Evolutionary conservation across 208 protist genomes (phyloP).

Genomic region (Endotrypanum monterogeii): DNA sequence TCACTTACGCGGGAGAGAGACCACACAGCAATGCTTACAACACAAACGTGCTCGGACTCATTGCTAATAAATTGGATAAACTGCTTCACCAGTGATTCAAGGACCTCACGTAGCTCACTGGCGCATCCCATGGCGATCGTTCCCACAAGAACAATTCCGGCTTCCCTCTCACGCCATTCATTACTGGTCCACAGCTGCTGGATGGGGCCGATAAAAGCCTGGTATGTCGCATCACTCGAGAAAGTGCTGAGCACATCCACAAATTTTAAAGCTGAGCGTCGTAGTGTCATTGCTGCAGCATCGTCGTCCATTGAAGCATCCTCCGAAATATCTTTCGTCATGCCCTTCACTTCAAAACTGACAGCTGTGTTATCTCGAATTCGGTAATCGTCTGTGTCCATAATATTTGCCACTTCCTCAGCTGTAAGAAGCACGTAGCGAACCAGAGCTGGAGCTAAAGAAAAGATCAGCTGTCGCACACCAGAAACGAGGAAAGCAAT

Average conservation of each 20-base stretch:
- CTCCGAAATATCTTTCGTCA: conserved; percentile 71
- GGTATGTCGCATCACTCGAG: conserved; percentile 46
- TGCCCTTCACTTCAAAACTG: conserved; percentile 42
- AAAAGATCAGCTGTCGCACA: conserved; percentile 36
- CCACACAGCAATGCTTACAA: conserved; percentile 86
- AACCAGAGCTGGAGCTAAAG: conserved; percentile 56
- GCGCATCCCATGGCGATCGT: conserved; percentile 74
- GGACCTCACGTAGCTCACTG: conserved; percentile 38
- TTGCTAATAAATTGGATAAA: conserved; percentile 50
- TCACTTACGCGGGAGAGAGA: conserved; percentile 75
- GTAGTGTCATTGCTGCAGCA: conserved; percentile 67
- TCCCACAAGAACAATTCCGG: conserved; percentile 77
- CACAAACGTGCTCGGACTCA: conserved; percentile 70
- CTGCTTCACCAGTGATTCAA: conserved; percentile 47
- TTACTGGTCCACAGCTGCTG: conserved; percentile 53
- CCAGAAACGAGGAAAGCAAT: conserved; percentile 44
- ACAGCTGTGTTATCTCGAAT: conserved; percentile 59
- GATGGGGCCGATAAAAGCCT: conserved; percentile 49
- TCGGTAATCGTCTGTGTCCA: conserved; percentile 79
- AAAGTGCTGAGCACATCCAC: conserved; percentile 69
- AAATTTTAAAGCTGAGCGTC: conserved; percentile 72
- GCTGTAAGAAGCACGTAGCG: conserved; percentile 61
- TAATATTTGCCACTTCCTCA: conserved; percentile 77
- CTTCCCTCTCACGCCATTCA: conserved; percentile 66
- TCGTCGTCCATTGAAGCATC: conserved; percentile 72